Evolutionary conservation across 495 filamentous ascomycete genomes (phyloP), one percentile per base, ranked within the genome.

Genomic region (Chaetomium cochliodes): DNA sequence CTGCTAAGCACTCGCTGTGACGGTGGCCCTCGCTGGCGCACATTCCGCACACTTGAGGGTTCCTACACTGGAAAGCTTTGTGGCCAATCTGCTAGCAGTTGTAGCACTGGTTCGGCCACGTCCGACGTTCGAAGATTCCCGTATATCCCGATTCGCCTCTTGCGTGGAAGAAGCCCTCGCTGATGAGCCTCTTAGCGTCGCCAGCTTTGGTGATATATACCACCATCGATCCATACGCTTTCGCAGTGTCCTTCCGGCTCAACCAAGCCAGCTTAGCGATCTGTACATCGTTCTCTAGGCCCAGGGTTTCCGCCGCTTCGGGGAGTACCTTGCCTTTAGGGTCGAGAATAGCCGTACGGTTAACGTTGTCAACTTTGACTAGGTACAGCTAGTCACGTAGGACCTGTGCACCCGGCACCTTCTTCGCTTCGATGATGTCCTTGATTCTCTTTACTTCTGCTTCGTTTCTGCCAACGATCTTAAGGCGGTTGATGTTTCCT

Each of bases 361-460:
- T 63, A 37, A 56, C 51, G 25, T 63, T 56, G 51, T 63, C 60
- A 39, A 63, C 60, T 44, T 56, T 63, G 50, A 63, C 60, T 55
- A 33, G 60, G 60, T 63, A 63, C 39, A 63, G n/a, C 60, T 62
- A 30, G 50, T 62, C 60, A 28, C 39, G 59, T 23, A 62, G 59
- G 47, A 62, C 59, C 46, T 47, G 51, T 18, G 47, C 47, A 22
- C 59, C 59, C 47, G 59, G 59, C 46, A 25, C 18, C 46, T 62
- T 62, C 59, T 62, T 62, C 11, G 46, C 47, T 52, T 62, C 59
- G 26, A 62, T 33, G 20, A 62, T 52, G 26, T 41, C 28, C 59
- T 62, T 62, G 59, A 62, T 52, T n/a, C 52, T 62, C 59, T 62
- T 62, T 3, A 52, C 44, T 52, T 62, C 59, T 15, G 51, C 47